Evolutionary conservation across 768 basidiomycete genomes (phyloP), one percentile per base, ranked within the genome.

Genomic region (Collybiopsis luxurians): DNA sequence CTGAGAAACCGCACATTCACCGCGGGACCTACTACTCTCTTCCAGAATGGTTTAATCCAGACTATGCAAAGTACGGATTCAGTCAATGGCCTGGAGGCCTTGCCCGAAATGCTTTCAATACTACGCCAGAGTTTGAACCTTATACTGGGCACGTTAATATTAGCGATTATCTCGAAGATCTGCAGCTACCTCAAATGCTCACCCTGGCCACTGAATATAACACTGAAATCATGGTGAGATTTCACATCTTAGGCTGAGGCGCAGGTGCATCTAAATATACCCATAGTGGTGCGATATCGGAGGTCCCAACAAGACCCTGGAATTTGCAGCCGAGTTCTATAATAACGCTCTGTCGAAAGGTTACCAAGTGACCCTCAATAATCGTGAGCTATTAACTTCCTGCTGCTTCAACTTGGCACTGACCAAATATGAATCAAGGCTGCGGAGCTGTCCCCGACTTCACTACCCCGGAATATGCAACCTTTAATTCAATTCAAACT

Each of bases 1-100:
- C 53, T 9, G 77, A 82, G 58, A 79, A 79, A 53, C 82, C 82
- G 0, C 58, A 77, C 23, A 60, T 85, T 24, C 77, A 80, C 21
- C 73, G 79, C n/a, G 84, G 83, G 10, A 82, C 83, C 0, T 85
- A 84, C 57, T 82, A 78, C 67, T 80, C 79, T 4, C 67, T 85
- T 45, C 80, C 82, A 1, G 82, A 84, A 60, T 84, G 80, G 82
- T 84, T 77, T 60, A 81, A 77, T 57, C 85, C 85, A 4, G 74
- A 81, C 52, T 83, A 64, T 49, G 78, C 72, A 5, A 67, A 67
- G 43, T 82, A 83, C 52, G 83, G 84, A 1, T 81, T 78, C 42
- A 67, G 62, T 2, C 2, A 10, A n/a, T 84, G 76, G 76, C 85
- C 84, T 0, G 84, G 84, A 23, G 77, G 77, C 3, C 70, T 82